A percentile compares a stretch with the other conserved stretches of the same genome.
These are phyloP conservation scores for Solanum tarapatanum DNA, from an alignment of 257 asterid species.

Conservation along the genomic window DNA sequence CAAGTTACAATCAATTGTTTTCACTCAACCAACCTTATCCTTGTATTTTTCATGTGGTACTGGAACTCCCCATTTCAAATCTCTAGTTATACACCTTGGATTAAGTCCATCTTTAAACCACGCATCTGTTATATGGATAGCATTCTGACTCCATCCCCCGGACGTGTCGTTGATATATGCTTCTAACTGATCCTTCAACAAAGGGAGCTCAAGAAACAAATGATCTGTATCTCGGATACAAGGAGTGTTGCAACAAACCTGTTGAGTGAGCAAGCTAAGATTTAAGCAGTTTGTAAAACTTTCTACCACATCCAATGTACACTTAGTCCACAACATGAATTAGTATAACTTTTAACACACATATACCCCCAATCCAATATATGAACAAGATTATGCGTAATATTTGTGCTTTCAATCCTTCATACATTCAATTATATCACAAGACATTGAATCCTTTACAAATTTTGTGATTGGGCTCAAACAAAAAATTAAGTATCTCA, in stretches of 20 bases:
- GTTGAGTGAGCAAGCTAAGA: conserved; percentile 10
- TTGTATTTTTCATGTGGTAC: conserved; percentile 79
- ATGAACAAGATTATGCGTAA: neutral
- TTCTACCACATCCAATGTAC: neutral
- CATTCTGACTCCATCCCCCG: conserved; percentile 98
- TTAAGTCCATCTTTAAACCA: conserved; percentile 90
- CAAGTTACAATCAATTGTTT: neutral
- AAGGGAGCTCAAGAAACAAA: conserved; percentile 88
- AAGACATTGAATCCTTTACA: neutral
- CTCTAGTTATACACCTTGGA: conserved; percentile 79
- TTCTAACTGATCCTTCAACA: conserved; percentile 60
- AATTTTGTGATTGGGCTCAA: neutral
- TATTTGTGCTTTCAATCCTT: neutral
- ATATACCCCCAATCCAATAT: neutral
- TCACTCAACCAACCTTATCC: conserved; percentile 54
- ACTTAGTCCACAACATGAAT: neutral
- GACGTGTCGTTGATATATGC: conserved; percentile 49
- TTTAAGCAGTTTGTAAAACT: neutral
- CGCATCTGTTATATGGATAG: conserved; percentile 63
- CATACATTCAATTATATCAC: neutral
- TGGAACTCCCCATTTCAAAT: conserved; percentile 96
- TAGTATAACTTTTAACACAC: neutral
- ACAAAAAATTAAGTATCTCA: neutral
- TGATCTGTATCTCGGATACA: conserved; percentile 64
- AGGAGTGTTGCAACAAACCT: conserved; percentile 69